Evolutionary conservation across 805 yeast species (phyloP).

Genomic region (Blastobotrys muscicola): DNA sequence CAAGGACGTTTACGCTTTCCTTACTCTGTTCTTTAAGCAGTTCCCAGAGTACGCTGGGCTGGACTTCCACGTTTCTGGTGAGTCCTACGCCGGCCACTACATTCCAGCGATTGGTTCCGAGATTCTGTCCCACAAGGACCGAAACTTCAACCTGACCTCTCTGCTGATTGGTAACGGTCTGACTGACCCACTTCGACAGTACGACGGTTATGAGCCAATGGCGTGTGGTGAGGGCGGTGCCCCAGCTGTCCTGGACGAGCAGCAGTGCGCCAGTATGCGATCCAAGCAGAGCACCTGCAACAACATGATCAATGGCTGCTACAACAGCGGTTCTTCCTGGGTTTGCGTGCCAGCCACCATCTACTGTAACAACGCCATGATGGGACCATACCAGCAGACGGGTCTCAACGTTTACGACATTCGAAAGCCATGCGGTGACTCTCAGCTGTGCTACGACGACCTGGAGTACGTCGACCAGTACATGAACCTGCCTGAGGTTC

Average conservation of each 20-base stretch:
- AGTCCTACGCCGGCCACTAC: constrained; percentile 92
- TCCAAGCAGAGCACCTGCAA: constrained; percentile 68
- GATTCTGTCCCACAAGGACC: constrained; percentile 45
- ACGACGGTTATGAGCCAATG: constrained; percentile 82
- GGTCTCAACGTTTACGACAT: constrained; percentile 91
- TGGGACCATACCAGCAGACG: constrained; percentile 73
- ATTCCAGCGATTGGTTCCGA: constrained; percentile 74
- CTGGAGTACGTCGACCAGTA: constrained; percentile 67
- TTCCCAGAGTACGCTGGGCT: constrained; percentile 66
- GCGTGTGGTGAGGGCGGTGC: constrained; percentile 89
- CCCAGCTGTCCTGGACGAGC: constrained; percentile 64
- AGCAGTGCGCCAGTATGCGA: constrained; percentile 66
- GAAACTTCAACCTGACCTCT: constrained; percentile 60
- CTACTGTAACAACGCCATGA: constrained; percentile 78
- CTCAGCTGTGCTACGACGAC: constrained; percentile 67
- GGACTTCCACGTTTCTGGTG: constrained; percentile 96
- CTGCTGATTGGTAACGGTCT: constrained; percentile 90
- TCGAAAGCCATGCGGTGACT: constrained; percentile 63
- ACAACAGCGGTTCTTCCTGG: constrained; percentile 63
- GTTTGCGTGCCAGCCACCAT: constrained; percentile 85
- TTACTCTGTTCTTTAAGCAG: constrained; percentile 76
- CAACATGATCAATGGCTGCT: constrained; percentile 67
- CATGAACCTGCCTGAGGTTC: constrained; percentile 68
- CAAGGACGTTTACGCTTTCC: constrained; percentile 78
- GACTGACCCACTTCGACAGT: constrained; percentile 77